Percentiles rank a stretch among this genome's conserved stretches.
Conservation (phyloP, 148 eudicot species). For the Silene uniflora region DNA sequence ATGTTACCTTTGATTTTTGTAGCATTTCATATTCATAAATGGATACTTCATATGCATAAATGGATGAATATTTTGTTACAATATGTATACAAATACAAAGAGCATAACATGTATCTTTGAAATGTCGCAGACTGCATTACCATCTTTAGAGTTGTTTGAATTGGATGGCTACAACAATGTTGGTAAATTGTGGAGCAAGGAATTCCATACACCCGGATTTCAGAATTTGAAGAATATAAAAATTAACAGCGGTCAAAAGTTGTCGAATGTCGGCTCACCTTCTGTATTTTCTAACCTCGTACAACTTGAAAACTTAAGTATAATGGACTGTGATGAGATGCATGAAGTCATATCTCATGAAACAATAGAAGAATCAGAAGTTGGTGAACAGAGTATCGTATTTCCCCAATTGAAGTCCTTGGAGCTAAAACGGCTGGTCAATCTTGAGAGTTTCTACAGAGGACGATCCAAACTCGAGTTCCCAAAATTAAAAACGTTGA, state of each 20-base stretch:
- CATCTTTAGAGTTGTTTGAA: background rate
- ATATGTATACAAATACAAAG: too few relatives aligned
- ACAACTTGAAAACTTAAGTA: background rate
- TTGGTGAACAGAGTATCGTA: background rate
- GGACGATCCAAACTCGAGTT: background rate
- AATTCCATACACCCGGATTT: background rate
- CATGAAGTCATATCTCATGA: background rate
- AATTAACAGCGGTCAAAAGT: background rate
- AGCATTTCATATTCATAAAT: too few relatives aligned
- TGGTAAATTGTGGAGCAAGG: background rate
- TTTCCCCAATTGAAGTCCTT: background rate
- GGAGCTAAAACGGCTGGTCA: background rate
- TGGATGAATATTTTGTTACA: too few relatives aligned
- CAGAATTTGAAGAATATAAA: background rate
- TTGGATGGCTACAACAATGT: background rate
- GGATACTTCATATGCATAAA: too few relatives aligned
- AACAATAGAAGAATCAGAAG: background rate
- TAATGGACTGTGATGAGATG: background rate
- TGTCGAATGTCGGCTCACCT: background rate
- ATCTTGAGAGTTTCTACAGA: background rate
- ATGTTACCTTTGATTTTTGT: too few relatives aligned
- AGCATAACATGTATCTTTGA: background rate
- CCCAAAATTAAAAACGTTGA: constrained; percentile 1
- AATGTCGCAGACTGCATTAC: constrained; percentile 7
- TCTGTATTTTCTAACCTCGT: background rate